phyloP scores from a whole-genome alignment of 805 yeast species.

The Hanseniaspora guilliermondii region DNA sequence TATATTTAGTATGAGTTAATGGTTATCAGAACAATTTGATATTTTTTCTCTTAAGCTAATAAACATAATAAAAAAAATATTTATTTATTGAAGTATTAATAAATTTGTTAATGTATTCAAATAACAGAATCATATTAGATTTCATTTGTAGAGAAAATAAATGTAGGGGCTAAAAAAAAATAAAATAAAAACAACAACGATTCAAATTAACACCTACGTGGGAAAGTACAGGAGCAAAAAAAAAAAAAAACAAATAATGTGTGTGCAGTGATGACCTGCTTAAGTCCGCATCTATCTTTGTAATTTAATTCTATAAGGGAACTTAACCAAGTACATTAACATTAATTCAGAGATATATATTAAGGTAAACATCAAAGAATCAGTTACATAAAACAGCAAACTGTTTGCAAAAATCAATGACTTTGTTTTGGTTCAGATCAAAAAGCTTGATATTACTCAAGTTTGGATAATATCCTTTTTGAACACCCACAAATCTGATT shows the following conservation, averaged over 20 bases:
- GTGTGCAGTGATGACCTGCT: no score
- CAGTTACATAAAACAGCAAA: slow-evolving; percentile 20
- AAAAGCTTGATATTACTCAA: slow-evolving; percentile 25
- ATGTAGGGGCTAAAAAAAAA: no score
- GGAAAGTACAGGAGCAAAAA: background rate
- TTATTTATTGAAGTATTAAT: background rate
- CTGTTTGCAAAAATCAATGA: slow-evolving; percentile 24
- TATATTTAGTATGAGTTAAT: background rate
- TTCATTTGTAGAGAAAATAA: no score
- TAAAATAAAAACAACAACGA: background rate
- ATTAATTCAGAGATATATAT: no score
- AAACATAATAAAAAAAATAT: slow-evolving; percentile 1
- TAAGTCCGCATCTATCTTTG: no score
- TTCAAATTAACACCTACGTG: no score
- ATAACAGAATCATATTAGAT: no score
- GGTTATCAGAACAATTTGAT: background rate
- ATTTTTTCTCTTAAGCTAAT: no score
- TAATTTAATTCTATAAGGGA: no score
- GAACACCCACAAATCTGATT: slow-evolving; percentile 23
- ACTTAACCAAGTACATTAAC: no score
- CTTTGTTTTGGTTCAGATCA: slow-evolving; percentile 24
- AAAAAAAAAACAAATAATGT: background rate
- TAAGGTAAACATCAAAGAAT: no score
- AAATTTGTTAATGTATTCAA: no score
- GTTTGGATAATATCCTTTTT: slow-evolving; percentile 24